Conservation (phyloP, 2,329 filamentous ascomycete genomes). For the Dactylellina haptotyla region DNA sequence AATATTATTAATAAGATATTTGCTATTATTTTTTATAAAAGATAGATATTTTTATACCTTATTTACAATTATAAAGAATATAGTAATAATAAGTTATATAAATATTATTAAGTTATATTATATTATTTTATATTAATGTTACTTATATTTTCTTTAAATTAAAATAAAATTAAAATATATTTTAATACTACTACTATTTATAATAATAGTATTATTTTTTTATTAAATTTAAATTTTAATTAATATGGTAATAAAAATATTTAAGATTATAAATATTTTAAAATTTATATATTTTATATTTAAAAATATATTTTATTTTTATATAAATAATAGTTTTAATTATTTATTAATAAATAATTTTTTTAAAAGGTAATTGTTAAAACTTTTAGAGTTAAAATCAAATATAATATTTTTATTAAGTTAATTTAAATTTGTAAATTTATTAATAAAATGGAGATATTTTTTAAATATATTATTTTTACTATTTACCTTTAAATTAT, state of each 20-base stretch:
- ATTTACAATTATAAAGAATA: background rate
- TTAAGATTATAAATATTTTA: background rate
- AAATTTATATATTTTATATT: background rate
- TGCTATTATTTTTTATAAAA: background rate
- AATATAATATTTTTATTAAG: background rate
- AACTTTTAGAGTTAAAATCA: background rate
- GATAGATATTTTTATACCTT: background rate
- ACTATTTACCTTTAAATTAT: background rate
- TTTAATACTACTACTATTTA: background rate
- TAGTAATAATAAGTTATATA: background rate
- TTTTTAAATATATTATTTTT: background rate
- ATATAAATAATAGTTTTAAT: background rate
- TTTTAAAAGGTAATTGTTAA: background rate
- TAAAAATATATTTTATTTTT: background rate
- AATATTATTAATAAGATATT: background rate
- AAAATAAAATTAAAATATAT: background rate
- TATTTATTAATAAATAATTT: background rate
- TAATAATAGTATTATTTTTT: background rate
- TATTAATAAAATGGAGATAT: background rate
- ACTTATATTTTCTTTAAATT: background rate
- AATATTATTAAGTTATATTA: background rate
- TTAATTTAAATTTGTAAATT: background rate
- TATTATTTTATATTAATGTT: background rate
- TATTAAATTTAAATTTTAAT: background rate
- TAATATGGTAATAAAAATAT: background rate